Percentiles rank a stretch among this genome's conserved stretches.
Evolutionary conservation across 2,329 filamentous ascomycete species (phyloP).

Genomic region (Alternaria hordeiaustralica): DNA sequence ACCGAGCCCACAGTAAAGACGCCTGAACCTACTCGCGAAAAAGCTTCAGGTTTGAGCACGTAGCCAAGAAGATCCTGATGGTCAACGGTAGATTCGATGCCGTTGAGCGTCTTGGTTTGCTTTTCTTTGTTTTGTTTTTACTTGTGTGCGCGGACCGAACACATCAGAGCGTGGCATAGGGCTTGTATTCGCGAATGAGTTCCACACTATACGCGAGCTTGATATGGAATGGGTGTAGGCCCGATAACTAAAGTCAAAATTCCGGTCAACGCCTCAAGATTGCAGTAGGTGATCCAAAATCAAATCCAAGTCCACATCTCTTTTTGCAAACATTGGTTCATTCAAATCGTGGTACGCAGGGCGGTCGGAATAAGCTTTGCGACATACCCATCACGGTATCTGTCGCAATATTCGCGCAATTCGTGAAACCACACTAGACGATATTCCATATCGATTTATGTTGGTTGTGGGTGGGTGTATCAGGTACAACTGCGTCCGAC

Average conservation of each 20-base stretch:
- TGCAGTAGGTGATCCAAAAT: neutral
- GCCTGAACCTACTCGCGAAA: neutral
- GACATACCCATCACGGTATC: neutral
- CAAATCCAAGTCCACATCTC: neutral
- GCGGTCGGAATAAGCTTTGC: neutral
- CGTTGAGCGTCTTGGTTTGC: neutral
- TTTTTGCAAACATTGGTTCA: neutral
- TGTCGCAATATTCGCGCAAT: neutral
- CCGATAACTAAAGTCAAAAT: neutral
- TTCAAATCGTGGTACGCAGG: neutral
- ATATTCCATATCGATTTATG: neutral
- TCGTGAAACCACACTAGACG: neutral
- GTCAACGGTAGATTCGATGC: neutral
- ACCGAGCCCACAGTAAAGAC: no score
- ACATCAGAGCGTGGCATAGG: neutral
- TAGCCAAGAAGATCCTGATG: neutral
- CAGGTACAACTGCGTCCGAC: constrained; percentile 6
- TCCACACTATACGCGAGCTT: neutral
- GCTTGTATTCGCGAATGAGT: neutral
- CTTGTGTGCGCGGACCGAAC: neutral
- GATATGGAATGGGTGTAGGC: neutral
- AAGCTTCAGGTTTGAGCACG: neutral
- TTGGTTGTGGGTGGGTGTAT: neutral
- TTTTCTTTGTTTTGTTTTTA: neutral
- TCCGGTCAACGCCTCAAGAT: neutral